Conservation (phyloP, 306 rosid genomes). For the Arachis hypogaea region DNA sequence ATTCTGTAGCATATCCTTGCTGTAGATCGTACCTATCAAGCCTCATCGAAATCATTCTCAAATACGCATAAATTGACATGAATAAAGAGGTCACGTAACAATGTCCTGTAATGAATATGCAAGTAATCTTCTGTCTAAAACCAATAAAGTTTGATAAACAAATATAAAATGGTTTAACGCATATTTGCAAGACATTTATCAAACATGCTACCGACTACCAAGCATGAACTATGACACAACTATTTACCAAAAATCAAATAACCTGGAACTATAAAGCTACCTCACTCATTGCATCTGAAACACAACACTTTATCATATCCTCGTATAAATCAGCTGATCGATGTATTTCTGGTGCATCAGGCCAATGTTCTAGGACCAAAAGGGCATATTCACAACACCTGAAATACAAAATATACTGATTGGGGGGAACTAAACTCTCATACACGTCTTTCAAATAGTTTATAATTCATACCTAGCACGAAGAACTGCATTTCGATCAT, state of each 20-base stretch:
- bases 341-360: slow-evolving; percentile 97
- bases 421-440: slow-evolving; percentile 33
- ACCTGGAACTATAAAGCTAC: slow-evolving; percentile 51
- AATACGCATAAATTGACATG: neutral
- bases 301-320: slow-evolving; percentile 93
- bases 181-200: slow-evolving; percentile 18
- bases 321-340: slow-evolving; percentile 92
- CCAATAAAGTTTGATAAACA: slow-evolving; percentile 29
- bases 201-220: slow-evolving; percentile 18
- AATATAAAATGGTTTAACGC: neutral
- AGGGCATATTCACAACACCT: slow-evolving; percentile 99
- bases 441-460: neutral
- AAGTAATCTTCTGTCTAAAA: slow-evolving; percentile 7
- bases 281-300: slow-evolving; percentile 99
- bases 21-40: slow-evolving; percentile 84
- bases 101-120: slow-evolving; percentile 32
- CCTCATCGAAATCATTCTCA: slow-evolving; percentile 39
- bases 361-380: slow-evolving; percentile 93
- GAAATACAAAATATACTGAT: slow-evolving; percentile 33
- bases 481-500: slow-evolving; percentile 90
- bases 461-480: slow-evolving; percentile 80
- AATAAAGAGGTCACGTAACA: slow-evolving; percentile 9
- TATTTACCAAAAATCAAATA: slow-evolving; percentile 15
- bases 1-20: slow-evolving; percentile 97
- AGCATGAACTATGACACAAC: slow-evolving; percentile 16